Conservation (phyloP, 163 green algal species). For the Trebouxiophyceae sp. region DNA sequence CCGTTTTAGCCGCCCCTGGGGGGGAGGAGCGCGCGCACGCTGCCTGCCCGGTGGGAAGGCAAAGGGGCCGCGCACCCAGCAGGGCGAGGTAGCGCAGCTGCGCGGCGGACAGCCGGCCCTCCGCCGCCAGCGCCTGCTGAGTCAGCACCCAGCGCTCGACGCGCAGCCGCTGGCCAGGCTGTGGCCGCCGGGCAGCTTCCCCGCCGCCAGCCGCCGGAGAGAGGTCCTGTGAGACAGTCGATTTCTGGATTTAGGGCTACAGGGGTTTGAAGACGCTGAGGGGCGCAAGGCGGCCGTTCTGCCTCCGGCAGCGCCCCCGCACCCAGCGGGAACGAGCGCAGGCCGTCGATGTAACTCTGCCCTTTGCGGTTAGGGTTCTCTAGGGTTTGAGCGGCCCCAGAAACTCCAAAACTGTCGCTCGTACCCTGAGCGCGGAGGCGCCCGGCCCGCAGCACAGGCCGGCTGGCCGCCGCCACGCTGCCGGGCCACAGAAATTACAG, state of each 20-base stretch:
- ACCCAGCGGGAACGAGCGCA: not conserved
- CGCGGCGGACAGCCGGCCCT: conserved; percentile 21
- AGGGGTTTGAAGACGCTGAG: no score
- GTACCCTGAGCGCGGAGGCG: no score
- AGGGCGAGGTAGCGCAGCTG: conserved; percentile 42
- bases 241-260: no score
- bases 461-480: not conserved
- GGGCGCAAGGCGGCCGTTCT: no score
- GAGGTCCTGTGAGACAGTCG: not conserved
- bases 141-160: conserved; percentile 41
- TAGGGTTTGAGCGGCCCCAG: no score
- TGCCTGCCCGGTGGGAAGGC: no score
- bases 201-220: not conserved
- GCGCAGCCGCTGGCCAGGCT: conserved; percentile 11
- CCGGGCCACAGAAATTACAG: not conserved
- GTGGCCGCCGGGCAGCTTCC: not conserved
- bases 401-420: no score
- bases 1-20: no score
- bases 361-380: no score
- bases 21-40: no score
- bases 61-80: conserved; percentile 29
- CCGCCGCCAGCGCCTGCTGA: conserved; percentile 31
- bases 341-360: no score
- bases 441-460: not conserved
- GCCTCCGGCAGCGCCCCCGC: no score